Base-by-base conservation (phyloP, 2,329 filamentous ascomycete genomes). In the Curvularia verruculosa region DNA sequence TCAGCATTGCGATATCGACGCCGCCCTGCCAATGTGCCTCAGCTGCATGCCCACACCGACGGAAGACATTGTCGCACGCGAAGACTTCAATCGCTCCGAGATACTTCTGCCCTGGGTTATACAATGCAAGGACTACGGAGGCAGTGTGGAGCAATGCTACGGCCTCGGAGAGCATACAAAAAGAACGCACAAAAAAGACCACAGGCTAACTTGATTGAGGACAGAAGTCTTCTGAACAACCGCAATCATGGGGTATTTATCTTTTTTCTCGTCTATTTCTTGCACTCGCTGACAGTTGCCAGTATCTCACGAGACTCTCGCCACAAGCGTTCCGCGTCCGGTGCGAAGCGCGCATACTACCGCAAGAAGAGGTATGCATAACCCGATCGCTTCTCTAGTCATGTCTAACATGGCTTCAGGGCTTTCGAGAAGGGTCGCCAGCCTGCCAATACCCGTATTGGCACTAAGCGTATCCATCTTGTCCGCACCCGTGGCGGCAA, bases 371-470 rank as follows among this genome's bases (percentile, higher is more conserved):
- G 81, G 81, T 83, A 82, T 82, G 80, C 79, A 82, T 82, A 83
- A 83, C 71, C 81, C 81, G 80, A 83, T 77, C 74, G 80, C 77
- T 72, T 73, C 90, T 89, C 90, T 82, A 86, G 84, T 90, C 89
- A 75, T 76, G 72, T 76, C 77, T 82, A 79, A 84, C 79, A 80
- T 77, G 80, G 75, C 77, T 85, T 87, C 92, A 99, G 95, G 94
- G 96, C 93, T 87, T 99, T 99, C 91, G 96, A 99, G 89, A 92
- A 93, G 84, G 95, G 95, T 83, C 94, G 95, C 82, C 95, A 99
- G 88, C 91, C 94, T 81, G 92, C 95, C 87, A 96, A 95, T 89
- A 99, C 95, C 85, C 91, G 94, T 90, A 98, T 99, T 83, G 95
- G 96, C 77, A 79, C 89, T 80, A 96, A 96, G 90, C 89, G 92